Base-by-base conservation (phyloP, 1,284 basidiomycete species). In the Moesziomyces antarcticus region DNA sequence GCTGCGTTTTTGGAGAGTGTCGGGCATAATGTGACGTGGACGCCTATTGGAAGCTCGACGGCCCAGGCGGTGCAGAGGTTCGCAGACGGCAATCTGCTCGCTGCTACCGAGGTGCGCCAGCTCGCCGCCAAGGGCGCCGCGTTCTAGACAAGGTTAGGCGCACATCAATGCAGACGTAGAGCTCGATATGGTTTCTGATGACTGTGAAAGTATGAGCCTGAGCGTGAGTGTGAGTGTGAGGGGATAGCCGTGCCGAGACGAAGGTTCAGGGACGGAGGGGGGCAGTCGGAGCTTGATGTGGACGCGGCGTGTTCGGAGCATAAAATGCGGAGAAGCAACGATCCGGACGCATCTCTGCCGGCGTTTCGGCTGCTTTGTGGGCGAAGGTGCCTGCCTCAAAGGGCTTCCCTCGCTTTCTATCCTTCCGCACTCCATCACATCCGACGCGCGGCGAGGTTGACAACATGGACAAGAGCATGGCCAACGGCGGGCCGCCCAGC, bases 1-100 rank as follows among this genome's bases (percentile, higher is more conserved):
- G 85, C 82, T 1, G 75, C 70, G 1, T 85, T 77, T 73, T 63
- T 85, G 43, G 22, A 33, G 1, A 41, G 41, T 14, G 58, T 74
- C 1, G 85, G 85, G 0, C 84, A 86, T 76, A 85, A 85, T 54
- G 62, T 85, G 50, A 56, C 62, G 14, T 82, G 54, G 50, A 58
- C 66, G 9, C 54, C 56, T 0, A 79, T 81, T 7, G 80, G 75
- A 24, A 60, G 55, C 5, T 77, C 73, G 7, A 78, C 72, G 7
- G 78, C 81, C 16, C 81, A 83, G 61, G 77, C 64, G 0, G 73
- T 78, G 7, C 66, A 81, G 52, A 65, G 72, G 40, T 53, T 63
- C 37, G 24, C 54, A 0, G 45, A 75, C 40, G 77, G 75, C 14
- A 43, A 48, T 21, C 53, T 77, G 42, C 44, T 69, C 6, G 76